Conservation (phyloP, 2,329 filamentous ascomycete species). For the Fusarium liriodendri region DNA sequence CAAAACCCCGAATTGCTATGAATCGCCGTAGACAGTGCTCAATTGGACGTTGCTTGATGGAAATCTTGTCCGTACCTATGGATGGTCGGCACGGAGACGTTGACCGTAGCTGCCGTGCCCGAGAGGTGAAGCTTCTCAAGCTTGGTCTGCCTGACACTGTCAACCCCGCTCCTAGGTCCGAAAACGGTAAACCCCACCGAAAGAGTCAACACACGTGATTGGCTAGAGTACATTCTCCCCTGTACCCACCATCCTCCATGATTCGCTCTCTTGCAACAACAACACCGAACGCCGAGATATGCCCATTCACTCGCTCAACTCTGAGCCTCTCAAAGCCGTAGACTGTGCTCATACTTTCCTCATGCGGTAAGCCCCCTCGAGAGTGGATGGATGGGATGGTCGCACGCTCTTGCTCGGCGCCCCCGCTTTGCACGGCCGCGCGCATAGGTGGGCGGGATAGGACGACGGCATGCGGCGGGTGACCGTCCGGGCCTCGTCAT, state of each 20-base stretch:
- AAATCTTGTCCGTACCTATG: background rate
- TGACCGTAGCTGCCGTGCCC: constrained; percentile 29
- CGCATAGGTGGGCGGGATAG: background rate
- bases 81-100: constrained; percentile 17
- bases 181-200: constrained; percentile 30
- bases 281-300: constrained; percentile 48
- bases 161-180: constrained; percentile 27
- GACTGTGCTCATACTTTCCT: constrained; percentile 36
- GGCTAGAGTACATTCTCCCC: constrained; percentile 3
- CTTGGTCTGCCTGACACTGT: background rate
- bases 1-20: background rate
- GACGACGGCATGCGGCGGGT: constrained; percentile 29
- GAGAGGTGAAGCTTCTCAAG: background rate
- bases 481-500: constrained; percentile 24
- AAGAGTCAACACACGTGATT: constrained; percentile 6
- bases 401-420: constrained; percentile 23
- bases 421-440: constrained; percentile 24
- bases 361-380: constrained; percentile 33
- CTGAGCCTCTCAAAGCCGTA: background rate
- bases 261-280: constrained; percentile 11
- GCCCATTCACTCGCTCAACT: constrained; percentile 26
- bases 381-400: constrained; percentile 31
- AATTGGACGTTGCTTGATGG: background rate
- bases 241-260: constrained; percentile 13
- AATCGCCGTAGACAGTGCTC: background rate